These are phyloP conservation scores for Cercospora sojina DNA, from an alignment of 2,329 filamentous ascomycete genomes.

Conservation along the genomic window DNA sequence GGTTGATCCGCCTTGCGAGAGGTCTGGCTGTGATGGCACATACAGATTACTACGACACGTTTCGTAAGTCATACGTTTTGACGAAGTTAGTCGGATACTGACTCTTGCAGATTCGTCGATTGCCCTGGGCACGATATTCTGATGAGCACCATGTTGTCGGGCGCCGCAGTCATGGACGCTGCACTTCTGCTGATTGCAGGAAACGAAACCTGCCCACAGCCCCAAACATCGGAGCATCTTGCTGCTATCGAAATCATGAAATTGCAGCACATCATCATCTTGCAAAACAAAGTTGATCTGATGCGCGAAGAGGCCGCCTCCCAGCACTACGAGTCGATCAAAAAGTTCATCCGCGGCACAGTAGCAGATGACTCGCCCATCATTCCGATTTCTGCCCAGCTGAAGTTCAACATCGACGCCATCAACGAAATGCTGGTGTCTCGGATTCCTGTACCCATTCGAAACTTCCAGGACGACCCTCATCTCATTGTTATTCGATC, in stretches of 20 bases:
- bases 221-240: constrained; percentile 97
- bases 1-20: constrained; percentile 92
- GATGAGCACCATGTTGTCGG: constrained; percentile 99
- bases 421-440: constrained; percentile 95
- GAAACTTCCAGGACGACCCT: constrained; percentile 88
- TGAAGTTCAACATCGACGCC: constrained; percentile 99
- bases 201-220: constrained; percentile 97
- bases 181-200: constrained; percentile 93
- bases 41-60: constrained; percentile 90
- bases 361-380: constrained; percentile 93
- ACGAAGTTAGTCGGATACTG: constrained; percentile 9
- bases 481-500: constrained; percentile 99
- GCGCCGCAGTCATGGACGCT: constrained; percentile 98
- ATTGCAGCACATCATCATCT: constrained; percentile 97
- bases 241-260: constrained; percentile 99
- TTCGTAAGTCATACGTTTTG: constrained; percentile 62
- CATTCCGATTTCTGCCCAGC: constrained; percentile 93
- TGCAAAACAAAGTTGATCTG: constrained; percentile 99
- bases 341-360: constrained; percentile 97
- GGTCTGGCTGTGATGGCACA: constrained; percentile 82
- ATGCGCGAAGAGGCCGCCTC: constrained; percentile 95
- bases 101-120: constrained; percentile 71
- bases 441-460: constrained; percentile 85
- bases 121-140: constrained; percentile 99
- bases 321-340: constrained; percentile 92